Evolutionary conservation across 225 moss, liverwort and hornwort genomes (phyloP), one percentile per base, ranked within the genome.

Genomic region (Pseudoscleropodium purum): DNA sequence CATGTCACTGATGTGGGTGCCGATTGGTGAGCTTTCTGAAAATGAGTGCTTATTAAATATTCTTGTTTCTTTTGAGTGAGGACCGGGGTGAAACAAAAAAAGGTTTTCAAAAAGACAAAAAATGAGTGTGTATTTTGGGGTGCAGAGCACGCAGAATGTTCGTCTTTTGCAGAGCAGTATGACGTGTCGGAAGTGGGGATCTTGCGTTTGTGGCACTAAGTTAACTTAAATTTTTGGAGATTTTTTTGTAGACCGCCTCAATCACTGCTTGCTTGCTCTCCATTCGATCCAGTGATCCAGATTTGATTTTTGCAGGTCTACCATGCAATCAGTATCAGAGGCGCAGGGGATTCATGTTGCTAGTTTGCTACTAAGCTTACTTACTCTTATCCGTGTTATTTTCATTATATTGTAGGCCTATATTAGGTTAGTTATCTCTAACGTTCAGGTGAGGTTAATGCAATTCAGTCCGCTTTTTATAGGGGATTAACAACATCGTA

Each of bases 121-220:
- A 59, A 27, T 27, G 80, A 80, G 27, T 45, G 61, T 43, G 37
- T 86, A 75, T 84, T 75, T 80, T 54, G 31, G 82, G 68, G 41
- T 54, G 61, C 34, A 29, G 29, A 51, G 82, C 89, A 89, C 45
- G 82, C 83, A 89, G 47, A 91, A 82, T 85, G 87, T 89, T 89
- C 89, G 45, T 81, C 91, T 87, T 91, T 89, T 63, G 25, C 75
- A 70, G 45, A 81, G 89, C 90, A 89, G 36, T 31, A 45, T 92
- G 89, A 91, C 89, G 91, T 91, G 91, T 63, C 62, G 19, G 54
- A 81, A 52, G 52, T 61, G 78, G 5, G 61, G 75, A 60, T 43
- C 64, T 24, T 74, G 56, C 75, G 61, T 57, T 77, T 64, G 51
- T 14, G 18, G 3, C 84, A 52, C 37, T 68, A 52, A 59, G 9